A percentile compares a stretch with the other conserved stretches of the same genome.
These are phyloP conservation scores for Eudorina sp. DNA, from an alignment of 139 green algal genomes.

Conservation along the genomic window DNA sequence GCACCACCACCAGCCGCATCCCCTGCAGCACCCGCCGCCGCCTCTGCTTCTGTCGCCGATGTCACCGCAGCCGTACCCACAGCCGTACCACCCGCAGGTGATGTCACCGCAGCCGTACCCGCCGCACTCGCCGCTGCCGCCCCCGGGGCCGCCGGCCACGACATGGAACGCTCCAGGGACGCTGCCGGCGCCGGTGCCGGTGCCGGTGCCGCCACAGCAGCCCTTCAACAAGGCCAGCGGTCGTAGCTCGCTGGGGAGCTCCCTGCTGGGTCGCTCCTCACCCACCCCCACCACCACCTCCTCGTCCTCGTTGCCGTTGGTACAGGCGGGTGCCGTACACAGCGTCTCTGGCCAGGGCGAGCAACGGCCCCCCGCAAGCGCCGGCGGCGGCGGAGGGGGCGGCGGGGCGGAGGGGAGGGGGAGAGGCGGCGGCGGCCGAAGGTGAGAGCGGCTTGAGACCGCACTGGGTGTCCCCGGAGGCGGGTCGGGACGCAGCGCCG, in stretches of 20 bases:
- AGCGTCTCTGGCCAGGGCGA: background rate
- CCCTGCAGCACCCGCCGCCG: background rate
- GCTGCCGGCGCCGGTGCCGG: background rate
- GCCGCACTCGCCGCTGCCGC: background rate
- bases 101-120: background rate
- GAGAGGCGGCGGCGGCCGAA: no score
- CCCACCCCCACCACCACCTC: background rate
- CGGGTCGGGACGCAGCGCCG: no score
- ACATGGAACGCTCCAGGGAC: no score
- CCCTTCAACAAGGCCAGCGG: background rate
- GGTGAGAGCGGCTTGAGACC: no score
- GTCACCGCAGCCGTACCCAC: background rate
- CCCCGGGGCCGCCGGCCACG: no score
- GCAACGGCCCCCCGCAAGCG: background rate
- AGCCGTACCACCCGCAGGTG: no score
- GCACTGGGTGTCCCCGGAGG: no score
- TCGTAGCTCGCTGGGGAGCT: background rate
- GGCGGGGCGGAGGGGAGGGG: no score
- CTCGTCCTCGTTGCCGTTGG: background rate
- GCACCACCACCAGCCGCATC: background rate
- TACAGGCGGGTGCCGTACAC: background rate
- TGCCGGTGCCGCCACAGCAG: background rate
- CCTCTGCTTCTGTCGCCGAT: no score
- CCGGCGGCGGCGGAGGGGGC: background rate
- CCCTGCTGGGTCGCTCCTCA: background rate